Percentiles rank a stretch among this genome's conserved stretches.
Conservation (phyloP, 73 alveolate genomes). For the Diophrys sp. region DNA sequence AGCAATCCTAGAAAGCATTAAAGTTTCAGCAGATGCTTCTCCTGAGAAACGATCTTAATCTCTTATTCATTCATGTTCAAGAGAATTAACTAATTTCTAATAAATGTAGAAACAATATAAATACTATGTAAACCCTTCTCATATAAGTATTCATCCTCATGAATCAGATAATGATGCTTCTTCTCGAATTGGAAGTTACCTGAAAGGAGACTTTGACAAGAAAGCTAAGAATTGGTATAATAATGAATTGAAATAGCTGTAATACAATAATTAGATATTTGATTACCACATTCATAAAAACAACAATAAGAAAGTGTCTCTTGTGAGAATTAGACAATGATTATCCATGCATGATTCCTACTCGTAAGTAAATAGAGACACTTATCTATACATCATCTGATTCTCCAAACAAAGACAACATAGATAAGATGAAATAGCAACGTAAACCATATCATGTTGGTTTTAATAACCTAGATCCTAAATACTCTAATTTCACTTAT, state of each 20-base stretch:
- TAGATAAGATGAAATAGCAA: conserved; percentile 1
- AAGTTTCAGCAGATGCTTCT: background rate
- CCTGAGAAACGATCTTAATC: background rate
- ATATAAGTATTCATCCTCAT: background rate
- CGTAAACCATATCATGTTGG: background rate
- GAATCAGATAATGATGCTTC: background rate
- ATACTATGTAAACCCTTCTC: background rate
- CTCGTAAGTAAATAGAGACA: background rate
- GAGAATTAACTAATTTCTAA: too few relatives aligned
- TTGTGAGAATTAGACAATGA: too few relatives aligned
- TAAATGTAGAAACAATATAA: background rate
- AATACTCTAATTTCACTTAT: background rate
- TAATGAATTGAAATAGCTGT: background rate
- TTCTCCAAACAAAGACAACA: background rate
- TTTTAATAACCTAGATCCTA: background rate
- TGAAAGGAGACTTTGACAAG: background rate
- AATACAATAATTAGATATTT: background rate
- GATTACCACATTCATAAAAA: background rate
- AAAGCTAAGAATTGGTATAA: background rate
- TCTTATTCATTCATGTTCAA: background rate
- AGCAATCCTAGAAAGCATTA: background rate
- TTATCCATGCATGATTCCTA: background rate
- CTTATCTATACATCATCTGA: background rate
- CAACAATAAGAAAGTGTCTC: background rate
- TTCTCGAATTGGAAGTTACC: background rate